These are phyloP conservation scores for Tolypocladium album DNA, from an alignment of 2,329 filamentous ascomycete genomes.

Conservation along the genomic window DNA sequence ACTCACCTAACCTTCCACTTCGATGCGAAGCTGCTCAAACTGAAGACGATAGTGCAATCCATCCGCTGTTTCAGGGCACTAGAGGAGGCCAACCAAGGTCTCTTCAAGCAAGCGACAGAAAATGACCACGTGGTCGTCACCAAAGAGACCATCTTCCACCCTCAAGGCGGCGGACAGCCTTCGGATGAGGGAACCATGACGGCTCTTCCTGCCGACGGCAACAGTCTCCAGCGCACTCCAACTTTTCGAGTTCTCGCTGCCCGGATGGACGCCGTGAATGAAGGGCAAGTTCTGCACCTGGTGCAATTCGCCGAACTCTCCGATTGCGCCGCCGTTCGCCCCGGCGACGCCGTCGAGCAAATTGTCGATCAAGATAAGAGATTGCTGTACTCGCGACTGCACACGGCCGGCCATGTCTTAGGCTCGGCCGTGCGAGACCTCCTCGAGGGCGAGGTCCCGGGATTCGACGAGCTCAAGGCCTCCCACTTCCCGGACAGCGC, in stretches of 20 bases:
- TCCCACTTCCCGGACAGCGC: conserved; percentile 60
- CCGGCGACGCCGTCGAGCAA: conserved; percentile 39
- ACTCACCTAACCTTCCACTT: conserved; percentile 35
- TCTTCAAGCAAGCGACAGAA: conserved; percentile 47
- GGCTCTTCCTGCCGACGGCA: conserved; percentile 30
- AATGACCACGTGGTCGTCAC: conserved; percentile 49
- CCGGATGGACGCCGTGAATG: conserved; percentile 38
- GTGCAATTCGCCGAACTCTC: conserved; percentile 37
- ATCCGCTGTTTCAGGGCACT: conserved; percentile 38
- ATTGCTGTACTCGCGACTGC: conserved; percentile 53
- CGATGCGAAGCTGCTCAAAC: conserved; percentile 29
- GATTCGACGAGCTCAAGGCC: conserved; percentile 58
- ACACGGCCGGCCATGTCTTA: conserved; percentile 65
- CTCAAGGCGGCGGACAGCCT: conserved; percentile 65
- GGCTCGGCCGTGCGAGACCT: conserved; percentile 55
- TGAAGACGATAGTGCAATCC: conserved; percentile 32
- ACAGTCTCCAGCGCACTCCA: conserved; percentile 21
- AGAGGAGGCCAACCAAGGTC: conserved; percentile 35
- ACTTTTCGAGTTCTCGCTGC: conserved; percentile 42
- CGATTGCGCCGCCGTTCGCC: conserved; percentile 19
- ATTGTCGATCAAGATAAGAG: conserved; percentile 50
- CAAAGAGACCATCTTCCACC: conserved; percentile 61
- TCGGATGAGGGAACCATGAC: conserved; percentile 53
- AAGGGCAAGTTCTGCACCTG: conserved; percentile 54
- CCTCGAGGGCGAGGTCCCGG: conserved; percentile 35